These are phyloP conservation scores for Aureobasidium namibiae DNA, from an alignment of 2,329 filamentous ascomycete genomes.

Conservation along the genomic window DNA sequence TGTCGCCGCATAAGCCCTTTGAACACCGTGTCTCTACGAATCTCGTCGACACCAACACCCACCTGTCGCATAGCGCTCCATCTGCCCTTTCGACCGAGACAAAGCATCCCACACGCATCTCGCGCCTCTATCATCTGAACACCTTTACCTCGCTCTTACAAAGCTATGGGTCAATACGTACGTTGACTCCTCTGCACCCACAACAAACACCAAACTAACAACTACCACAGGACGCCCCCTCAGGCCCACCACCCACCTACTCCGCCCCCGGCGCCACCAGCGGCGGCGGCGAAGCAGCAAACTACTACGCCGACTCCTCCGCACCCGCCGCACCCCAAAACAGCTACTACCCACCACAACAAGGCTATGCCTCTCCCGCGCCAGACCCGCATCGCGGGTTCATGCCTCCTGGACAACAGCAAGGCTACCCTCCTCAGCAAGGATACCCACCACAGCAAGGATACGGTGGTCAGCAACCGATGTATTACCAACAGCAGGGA, in stretches of 20 bases:
- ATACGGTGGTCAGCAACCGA: constrained; percentile 21
- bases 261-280: constrained; percentile 13
- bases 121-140: neutral
- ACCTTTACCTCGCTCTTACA: neutral
- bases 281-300: constrained; percentile 8
- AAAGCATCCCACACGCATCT: neutral
- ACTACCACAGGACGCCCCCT: constrained; percentile 16
- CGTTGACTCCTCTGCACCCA: neutral
- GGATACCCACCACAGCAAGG: constrained; percentile 11
- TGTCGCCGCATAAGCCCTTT: neutral
- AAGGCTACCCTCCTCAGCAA: neutral
- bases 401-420: constrained; percentile 16
- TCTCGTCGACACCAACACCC: neutral
- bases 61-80: neutral
- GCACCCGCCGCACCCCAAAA: constrained; percentile 14
- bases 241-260: constrained; percentile 20
- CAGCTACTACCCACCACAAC: constrained; percentile 14
- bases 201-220: neutral
- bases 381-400: constrained; percentile 14
- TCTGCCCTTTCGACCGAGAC: neutral
- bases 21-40: neutral
- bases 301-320: neutral
- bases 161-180: constrained; percentile 9
- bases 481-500: constrained; percentile 32
- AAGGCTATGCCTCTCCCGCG: constrained; percentile 15